Evolutionary conservation across 371 early-diverging fungal genomes (phyloP).

Genomic region (Apophysomyces trapeziformis): DNA sequence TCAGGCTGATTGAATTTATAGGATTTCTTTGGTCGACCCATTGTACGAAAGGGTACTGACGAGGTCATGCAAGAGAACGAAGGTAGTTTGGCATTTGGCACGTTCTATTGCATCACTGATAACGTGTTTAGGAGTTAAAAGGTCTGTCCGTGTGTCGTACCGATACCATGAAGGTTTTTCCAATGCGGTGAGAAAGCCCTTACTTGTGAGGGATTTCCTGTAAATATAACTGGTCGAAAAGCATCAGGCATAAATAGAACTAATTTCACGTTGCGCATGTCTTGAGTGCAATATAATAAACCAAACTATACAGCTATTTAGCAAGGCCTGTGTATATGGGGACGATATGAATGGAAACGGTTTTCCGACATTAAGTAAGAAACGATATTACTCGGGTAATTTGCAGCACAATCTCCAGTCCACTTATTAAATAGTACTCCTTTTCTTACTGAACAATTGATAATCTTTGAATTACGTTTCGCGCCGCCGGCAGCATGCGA

Average conservation of each 20-base stretch:
- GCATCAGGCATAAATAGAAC: background rate
- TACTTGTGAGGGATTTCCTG: conserved; percentile 44
- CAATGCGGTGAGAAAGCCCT: conserved; percentile 87
- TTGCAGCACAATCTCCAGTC: too few relatives aligned
- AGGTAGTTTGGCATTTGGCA: background rate
- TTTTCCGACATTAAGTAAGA: too few relatives aligned
- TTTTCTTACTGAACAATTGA: too few relatives aligned
- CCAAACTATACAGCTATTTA: too few relatives aligned
- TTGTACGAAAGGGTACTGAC: conserved; percentile 27
- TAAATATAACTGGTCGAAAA: background rate
- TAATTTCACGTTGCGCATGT: too few relatives aligned
- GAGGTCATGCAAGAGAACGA: conserved; percentile 12
- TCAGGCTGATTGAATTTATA: background rate
- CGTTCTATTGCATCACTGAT: background rate
- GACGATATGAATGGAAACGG: too few relatives aligned
- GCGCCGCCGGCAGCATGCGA: too few relatives aligned
- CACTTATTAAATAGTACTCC: too few relatives aligned
- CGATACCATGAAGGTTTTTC: conserved; percentile 71
- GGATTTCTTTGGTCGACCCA: conserved; percentile 74
- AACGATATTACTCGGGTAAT: too few relatives aligned
- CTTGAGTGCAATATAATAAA: too few relatives aligned
- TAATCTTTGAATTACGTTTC: too few relatives aligned
- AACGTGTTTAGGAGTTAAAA: background rate
- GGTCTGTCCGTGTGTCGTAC: conserved; percentile 25
- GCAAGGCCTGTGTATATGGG: too few relatives aligned